These are phyloP conservation scores for Aureobasidium namibiae DNA, from an alignment of 2,329 filamentous ascomycete genomes.

Conservation along the genomic window DNA sequence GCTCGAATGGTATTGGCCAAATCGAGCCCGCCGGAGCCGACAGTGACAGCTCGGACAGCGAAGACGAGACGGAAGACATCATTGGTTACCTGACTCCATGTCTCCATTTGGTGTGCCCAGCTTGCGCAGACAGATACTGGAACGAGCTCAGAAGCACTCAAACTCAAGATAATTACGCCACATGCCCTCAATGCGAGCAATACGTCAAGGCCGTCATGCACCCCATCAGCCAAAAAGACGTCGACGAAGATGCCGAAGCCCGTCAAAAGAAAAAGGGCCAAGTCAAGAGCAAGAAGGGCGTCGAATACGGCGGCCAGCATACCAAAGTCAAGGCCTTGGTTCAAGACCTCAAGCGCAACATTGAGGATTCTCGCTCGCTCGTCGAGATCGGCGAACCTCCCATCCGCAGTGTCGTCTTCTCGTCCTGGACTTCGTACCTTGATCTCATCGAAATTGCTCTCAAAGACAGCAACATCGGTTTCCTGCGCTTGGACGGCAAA, in stretches of 20 bases:
- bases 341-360: constrained; percentile 59
- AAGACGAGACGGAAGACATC: constrained; percentile 47
- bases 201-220: constrained; percentile 58
- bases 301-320: constrained; percentile 73
- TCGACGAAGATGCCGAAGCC: constrained; percentile 40
- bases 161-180: constrained; percentile 39
- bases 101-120: constrained; percentile 73
- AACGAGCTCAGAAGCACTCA: constrained; percentile 38
- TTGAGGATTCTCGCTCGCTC: constrained; percentile 52
- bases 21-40: constrained; percentile 47
- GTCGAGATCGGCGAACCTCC: constrained; percentile 55
- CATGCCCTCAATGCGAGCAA: constrained; percentile 62
- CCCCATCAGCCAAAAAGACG: constrained; percentile 54
- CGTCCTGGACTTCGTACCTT: constrained; percentile 89
- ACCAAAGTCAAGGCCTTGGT: constrained; percentile 84
- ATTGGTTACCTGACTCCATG: constrained; percentile 79
- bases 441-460: constrained; percentile 85
- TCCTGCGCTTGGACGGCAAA: constrained; percentile 78
- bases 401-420: constrained; percentile 81
- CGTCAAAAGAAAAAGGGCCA: constrained; percentile 36
- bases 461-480: constrained; percentile 56
- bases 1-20: constrained; percentile 51
- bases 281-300: constrained; percentile 48
- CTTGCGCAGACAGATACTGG: constrained; percentile 58
- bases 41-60: constrained; percentile 32